Conservation (phyloP, 1,284 basidiomycete genomes). For the Melampsora allii-populina region DNA sequence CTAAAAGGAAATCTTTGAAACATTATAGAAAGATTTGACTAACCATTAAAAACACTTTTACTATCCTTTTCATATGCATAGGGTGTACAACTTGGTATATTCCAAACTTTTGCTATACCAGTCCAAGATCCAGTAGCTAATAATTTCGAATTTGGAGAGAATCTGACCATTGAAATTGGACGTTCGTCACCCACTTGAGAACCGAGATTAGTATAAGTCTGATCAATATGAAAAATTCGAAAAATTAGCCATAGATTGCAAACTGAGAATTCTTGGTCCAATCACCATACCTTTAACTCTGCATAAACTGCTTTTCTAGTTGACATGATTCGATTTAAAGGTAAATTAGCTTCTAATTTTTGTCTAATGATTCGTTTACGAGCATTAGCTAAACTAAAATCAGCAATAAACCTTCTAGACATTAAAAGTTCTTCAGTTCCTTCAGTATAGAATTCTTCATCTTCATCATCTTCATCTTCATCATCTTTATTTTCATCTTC, state of each 20-base stretch:
- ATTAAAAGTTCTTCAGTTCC: constrained; percentile 80
- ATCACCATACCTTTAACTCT: constrained; percentile 72
- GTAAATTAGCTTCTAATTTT: constrained; percentile 76
- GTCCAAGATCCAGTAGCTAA: constrained; percentile 95
- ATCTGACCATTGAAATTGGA: constrained; percentile 88
- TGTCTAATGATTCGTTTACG: constrained; percentile 85
- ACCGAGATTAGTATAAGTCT: constrained; percentile 87
- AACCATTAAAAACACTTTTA: constrained; percentile 41
- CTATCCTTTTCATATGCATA: constrained; percentile 42
- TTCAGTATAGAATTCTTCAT: constrained; percentile 92
- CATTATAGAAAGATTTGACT: not conserved
- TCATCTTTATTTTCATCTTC: constrained; percentile 40
- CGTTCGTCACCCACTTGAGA: constrained; percentile 97
- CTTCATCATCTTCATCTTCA: constrained; percentile 59
- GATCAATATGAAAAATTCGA: constrained; percentile 1
- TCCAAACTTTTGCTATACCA: constrained; percentile 90
- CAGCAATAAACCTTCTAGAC: constrained; percentile 76
- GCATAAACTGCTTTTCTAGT: constrained; percentile 82
- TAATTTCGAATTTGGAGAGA: constrained; percentile 82
- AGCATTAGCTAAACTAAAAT: constrained; percentile 90
- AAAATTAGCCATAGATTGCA: not conserved
- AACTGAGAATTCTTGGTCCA: not conserved
- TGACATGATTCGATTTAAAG: constrained; percentile 86
- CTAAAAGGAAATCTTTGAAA: not conserved
- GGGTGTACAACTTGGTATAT: constrained; percentile 65